Percentiles rank a stretch among this genome's conserved stretches.
phyloP scores from a whole-genome alignment of 441 rosid species.

The Bocquillonia castaneifolia region DNA sequence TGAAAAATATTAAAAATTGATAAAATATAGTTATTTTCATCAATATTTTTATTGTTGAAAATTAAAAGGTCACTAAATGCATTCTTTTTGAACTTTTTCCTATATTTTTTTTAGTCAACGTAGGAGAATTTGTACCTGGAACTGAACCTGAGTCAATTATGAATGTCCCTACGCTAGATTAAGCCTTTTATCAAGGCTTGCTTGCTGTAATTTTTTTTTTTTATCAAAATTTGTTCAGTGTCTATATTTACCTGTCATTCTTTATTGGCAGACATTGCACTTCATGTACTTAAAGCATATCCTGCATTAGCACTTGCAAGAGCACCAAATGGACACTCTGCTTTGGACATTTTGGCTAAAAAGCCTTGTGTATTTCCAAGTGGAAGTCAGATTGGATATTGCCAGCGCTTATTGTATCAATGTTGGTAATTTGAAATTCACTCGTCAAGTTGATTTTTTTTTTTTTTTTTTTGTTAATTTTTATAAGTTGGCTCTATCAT shows the following conservation, averaged over 20 bases:
- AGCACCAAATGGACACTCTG: not conserved
- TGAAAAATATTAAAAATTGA: too few relatives aligned
- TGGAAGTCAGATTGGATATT: not conserved
- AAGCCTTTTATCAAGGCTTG: too few relatives aligned
- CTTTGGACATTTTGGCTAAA: not conserved
- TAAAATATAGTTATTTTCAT: too few relatives aligned
- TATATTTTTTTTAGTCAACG: too few relatives aligned
- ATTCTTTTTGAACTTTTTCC: too few relatives aligned
- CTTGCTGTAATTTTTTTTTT: too few relatives aligned
- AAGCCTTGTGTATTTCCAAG: not conserved
- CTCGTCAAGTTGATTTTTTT: not conserved
- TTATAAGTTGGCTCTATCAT: not conserved
- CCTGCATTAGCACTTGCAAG: not conserved
- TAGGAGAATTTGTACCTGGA: too few relatives aligned
- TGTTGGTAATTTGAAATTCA: not conserved
- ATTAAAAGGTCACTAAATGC: too few relatives aligned
- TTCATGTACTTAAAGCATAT: not conserved
- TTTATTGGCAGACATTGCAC: not conserved
- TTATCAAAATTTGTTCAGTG: not conserved
- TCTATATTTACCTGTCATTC: not conserved
- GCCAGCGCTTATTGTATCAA: not conserved
- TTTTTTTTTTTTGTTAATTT: not conserved
- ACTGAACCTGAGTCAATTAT: too few relatives aligned
- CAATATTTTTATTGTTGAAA: too few relatives aligned
- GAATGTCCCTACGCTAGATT: too few relatives aligned